Evolutionary conservation across 768 basidiomycete genomes (phyloP), one percentile per base, ranked within the genome.

Genomic region (Gyrodon lividus): DNA sequence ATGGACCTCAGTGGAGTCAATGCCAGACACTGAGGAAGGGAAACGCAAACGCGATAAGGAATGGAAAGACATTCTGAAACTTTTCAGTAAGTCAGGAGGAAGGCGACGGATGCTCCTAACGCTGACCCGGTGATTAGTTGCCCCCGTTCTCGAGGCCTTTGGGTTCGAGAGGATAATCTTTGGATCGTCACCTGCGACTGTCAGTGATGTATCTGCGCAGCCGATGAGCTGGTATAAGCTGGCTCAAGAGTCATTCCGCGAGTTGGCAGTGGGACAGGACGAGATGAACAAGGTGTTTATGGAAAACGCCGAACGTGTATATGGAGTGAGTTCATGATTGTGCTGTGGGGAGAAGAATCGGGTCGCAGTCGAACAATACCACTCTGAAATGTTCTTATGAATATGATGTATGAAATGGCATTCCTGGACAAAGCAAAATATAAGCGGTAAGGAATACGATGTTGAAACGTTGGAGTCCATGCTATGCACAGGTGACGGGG

Each of bases 121-220:
- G 17, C 52, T 67, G 33, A 57, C 43, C 41, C 20, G 26, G 17
- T 44, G 2, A 16, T 4, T 52, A 93, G 90, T 92, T 57, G 86
- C 83, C 7, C 91, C 88, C 14, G 85, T 86, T 33, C 70, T 92
- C 55, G 91, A 93, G 65, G 91, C 91, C 3, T 92, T 92, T 64
- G 91, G 91, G 6, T 89, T 81, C 60, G 77, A 87, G 60, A 81
- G 91, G 46, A 90, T 93, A 59, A 77, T 93, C 17, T 92, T 87
- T 68, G 91, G 90, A 7, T 86, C 89, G 8, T 84, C 89, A 1
- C 81, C 86, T 28, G 81, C 85, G 10, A 68, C 74, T n/a, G 69
- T 72, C 4, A 73, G 75, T 2, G 73, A 72, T 22, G 72, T 74
- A 23, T 60, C 72, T 22, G 80, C 81, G 4, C 74, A 74, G 42